These are phyloP conservation scores for Lagenidium giganteum DNA, from an alignment of 352 stramenopile genomes.

Conservation along the genomic window DNA sequence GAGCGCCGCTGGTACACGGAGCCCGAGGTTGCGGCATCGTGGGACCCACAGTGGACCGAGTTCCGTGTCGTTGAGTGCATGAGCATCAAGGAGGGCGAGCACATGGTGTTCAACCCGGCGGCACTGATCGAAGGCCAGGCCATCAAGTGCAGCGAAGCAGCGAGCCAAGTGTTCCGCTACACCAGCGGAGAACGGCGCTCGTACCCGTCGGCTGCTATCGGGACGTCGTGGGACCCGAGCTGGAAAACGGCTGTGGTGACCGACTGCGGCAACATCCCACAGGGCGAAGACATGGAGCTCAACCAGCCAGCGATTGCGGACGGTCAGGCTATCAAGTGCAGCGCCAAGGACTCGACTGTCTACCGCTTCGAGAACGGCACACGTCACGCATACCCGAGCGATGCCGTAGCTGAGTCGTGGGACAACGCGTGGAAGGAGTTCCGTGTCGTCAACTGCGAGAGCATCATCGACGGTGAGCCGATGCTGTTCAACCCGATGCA, in stretches of 20 bases:
- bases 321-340: conserved; percentile 13
- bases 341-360: not conserved
- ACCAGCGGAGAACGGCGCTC: conserved; percentile 11
- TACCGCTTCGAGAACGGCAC: conserved; percentile 9
- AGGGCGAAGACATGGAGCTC: conserved; percentile 8
- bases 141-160: conserved; percentile 17
- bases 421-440: conserved; percentile 7
- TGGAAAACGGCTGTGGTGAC: not conserved
- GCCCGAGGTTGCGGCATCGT: conserved; percentile 14
- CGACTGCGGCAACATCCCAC: conserved; percentile 9
- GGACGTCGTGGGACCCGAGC: conserved; percentile 17
- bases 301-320: conserved; percentile 8
- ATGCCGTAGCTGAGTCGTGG: conserved; percentile 17
- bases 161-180: conserved; percentile 13
- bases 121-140: conserved; percentile 14
- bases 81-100: conserved; percentile 1
- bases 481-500: conserved; percentile 51
- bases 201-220: conserved; percentile 20
- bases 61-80: conserved; percentile 15
- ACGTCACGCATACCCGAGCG: conserved; percentile 8
- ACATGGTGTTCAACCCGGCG: conserved; percentile 6
- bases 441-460: conserved; percentile 15
- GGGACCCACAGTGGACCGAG: conserved; percentile 14
- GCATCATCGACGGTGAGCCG: conserved; percentile 10
- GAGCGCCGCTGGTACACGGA: conserved; percentile 17